A percentile compares a stretch with the other conserved stretches of the same genome.
Evolutionary conservation across 1,284 basidiomycete species (phyloP).

Genomic region (Rhodotorula sp.): DNA sequence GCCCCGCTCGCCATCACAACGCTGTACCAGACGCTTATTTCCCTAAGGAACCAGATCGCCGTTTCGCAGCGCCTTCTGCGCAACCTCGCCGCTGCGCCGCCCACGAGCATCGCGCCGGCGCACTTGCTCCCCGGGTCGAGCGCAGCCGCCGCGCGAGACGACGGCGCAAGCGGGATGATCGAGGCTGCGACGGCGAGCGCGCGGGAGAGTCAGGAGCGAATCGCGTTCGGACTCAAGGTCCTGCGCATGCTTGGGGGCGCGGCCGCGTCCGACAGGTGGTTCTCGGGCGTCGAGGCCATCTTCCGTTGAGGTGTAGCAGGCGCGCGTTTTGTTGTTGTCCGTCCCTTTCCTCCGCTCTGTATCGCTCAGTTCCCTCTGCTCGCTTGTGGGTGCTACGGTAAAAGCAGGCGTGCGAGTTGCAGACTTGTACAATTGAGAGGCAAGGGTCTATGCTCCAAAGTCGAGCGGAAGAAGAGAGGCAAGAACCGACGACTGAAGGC

Average conservation of each 20-base stretch:
- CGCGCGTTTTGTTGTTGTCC: no score
- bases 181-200: constrained; percentile 11
- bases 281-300: constrained; percentile 2
- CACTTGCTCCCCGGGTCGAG: neutral
- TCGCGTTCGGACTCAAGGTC: constrained; percentile 5
- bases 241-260: constrained; percentile 5
- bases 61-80: constrained; percentile 11
- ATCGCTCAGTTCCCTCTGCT: no score
- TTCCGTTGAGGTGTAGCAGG: neutral
- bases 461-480: no score
- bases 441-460: no score
- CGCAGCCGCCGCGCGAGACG: neutral
- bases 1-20: constrained; percentile 8
- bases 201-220: constrained; percentile 8
- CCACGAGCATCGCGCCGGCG: neutral
- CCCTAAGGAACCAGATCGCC: neutral
- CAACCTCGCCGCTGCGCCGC: neutral
- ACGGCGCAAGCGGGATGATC: neutral
- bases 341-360: neutral
- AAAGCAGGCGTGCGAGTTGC: no score
- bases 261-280: neutral
- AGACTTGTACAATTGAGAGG: no score
- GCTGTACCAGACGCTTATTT: constrained; percentile 9
- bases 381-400: no score
- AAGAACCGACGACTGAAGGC: no score